Conservation (phyloP, 164 flowering plant species). For the Vitis rotundifolia region DNA sequence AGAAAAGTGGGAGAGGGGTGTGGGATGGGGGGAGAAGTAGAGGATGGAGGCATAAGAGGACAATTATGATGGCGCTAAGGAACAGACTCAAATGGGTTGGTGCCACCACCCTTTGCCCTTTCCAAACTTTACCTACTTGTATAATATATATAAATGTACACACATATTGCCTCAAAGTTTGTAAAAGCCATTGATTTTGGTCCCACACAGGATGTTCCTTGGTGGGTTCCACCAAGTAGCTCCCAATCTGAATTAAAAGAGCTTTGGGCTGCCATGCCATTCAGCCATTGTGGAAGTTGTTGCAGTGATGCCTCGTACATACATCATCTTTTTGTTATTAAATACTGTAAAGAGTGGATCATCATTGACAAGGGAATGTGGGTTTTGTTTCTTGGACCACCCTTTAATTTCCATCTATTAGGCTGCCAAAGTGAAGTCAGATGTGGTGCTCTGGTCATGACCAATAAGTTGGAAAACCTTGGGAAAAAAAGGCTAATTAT, state of each 20-base stretch:
- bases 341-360: not conserved
- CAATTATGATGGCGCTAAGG: conserved; percentile 26
- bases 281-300: not conserved
- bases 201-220: conserved; percentile 23
- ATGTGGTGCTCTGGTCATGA: too few species aligned
- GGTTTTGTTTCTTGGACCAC: too few species aligned
- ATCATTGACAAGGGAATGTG: not conserved
- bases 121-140: not conserved
- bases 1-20: conserved; percentile 9
- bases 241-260: conserved; percentile 3
- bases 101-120: conserved; percentile 17
- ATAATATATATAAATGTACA: not conserved
- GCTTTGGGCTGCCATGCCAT: not conserved
- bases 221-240: conserved; percentile 12
- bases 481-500: too few species aligned
- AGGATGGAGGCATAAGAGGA: conserved; percentile 21
- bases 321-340: not conserved
- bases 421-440: too few species aligned
- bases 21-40: not conserved
- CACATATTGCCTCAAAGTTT: conserved; percentile 34
- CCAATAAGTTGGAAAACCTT: too few species aligned
- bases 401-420: too few species aligned
- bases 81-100: conserved; percentile 42
- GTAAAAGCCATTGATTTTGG: conserved; percentile 15
- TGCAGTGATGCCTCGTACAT: not conserved